A percentile compares a stretch with the other conserved stretches of the same genome.
These are phyloP conservation scores for Castanea crenata DNA, from an alignment of 306 rosid genomes.

Conservation along the genomic window DNA sequence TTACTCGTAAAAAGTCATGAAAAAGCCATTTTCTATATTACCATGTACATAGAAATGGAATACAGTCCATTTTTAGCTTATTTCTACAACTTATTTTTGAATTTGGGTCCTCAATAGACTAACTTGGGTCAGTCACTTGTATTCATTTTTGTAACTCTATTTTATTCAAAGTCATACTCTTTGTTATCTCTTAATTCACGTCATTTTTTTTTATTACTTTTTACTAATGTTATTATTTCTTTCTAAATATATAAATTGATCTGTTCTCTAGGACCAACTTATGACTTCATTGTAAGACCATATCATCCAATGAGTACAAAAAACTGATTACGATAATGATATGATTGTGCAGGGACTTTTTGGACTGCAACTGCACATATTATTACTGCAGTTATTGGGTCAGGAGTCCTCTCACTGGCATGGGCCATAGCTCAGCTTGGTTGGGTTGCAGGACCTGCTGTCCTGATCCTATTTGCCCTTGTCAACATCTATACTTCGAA, in stretches of 20 bases:
- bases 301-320: not conserved
- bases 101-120: no score
- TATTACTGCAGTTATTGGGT: conserved; percentile 76
- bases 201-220: no score
- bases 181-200: no score
- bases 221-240: no score
- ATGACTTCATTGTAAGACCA: not conserved
- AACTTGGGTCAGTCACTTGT: no score
- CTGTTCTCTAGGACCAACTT: not conserved
- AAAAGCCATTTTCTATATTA: not conserved
- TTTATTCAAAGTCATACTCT: no score
- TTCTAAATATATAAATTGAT: not conserved
- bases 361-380: conserved; percentile 77
- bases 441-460: conserved; percentile 65
- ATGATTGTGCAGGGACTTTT: conserved; percentile 50
- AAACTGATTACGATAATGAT: not conserved
- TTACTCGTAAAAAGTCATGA: not conserved
- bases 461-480: conserved; percentile 57
- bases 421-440: conserved; percentile 85
- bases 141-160: no score
- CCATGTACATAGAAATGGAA: not conserved
- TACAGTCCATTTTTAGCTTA: not conserved
- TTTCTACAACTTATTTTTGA: no score
- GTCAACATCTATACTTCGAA: conserved; percentile 63
- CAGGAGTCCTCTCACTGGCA: conserved; percentile 73